Base-by-base conservation (phyloP, 2,329 filamentous ascomycete species). In the Curvularia hawaiiensis region DNA sequence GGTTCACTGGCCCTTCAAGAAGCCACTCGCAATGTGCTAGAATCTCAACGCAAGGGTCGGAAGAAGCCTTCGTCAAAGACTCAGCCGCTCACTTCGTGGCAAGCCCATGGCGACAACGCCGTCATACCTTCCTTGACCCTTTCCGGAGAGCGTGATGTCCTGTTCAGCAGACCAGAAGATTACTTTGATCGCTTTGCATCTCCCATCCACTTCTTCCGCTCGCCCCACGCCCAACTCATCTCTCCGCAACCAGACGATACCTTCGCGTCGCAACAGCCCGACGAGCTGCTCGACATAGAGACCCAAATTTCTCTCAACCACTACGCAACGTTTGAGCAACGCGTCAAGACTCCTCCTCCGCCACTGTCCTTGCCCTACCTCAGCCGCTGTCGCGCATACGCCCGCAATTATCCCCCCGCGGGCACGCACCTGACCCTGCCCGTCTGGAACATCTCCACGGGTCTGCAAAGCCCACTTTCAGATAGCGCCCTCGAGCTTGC, bases 151-250 rank as follows among this genome's bases (percentile, higher is more conserved):
- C 71, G 80, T 49, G 65, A 72, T 16, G 49, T 64, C 1, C 61
- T 81, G 1, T 84, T 84, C 63, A 62, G 66, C 10, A 77, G 72
- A 44, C 72, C 77, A 11, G 76, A 78, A 40, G 67, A 78, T 50
- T 81, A 76, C 56, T 81, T 81, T 54, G 81, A 83, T 62, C 77
- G 79, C 3, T 83, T 83, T 61, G 80, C 79, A 1, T 82, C 80
- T 6, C 80, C 82, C 3, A 71, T 80, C 3, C 75, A 82, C 43
- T 82, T 82, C 70, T 82, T 84, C 58, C 79, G 82, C 48, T 80
- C 80, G 1, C 72, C 80, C 6, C 68, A 70, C 38, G 70, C 64
- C 14, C 62, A 71, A 20, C 54, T 75, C 20, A 20, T 70, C 12
- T 63, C 61, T 46, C 68, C 73, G 11, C 61, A 63, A 10, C 51